Evolutionary conservation across 306 rosid species (phyloP), one percentile per base, ranked within the genome.

Genomic region (Pachyrhizus erosus): DNA sequence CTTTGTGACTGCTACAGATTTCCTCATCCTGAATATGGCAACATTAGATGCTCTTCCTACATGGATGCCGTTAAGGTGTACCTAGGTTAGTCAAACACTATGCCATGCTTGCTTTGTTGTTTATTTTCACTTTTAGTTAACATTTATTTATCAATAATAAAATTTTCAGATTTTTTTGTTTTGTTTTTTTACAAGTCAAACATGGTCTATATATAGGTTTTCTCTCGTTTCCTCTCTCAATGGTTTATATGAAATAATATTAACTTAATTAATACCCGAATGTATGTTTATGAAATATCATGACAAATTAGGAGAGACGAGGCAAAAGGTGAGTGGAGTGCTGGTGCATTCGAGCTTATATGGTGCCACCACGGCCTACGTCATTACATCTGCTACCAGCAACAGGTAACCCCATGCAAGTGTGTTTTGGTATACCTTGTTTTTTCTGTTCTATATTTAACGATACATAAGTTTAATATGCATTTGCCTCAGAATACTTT

Each of bases 341-440:
- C 14, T 84, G 46, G 81, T 68, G 13, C 5, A 45, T 80, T 18
- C 26, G 1, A 14, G 79, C 85, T 73, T 86, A 71, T 82, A 34
- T 79, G 97, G 95, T 11, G 0, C 21, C 27, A 52, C 82, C 18
- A 73, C 79, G 14, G 92, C 94, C 17, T 91, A 89, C 66, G 18
- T 86, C 58, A 80, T 93, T 73, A 92, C 97, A 3, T 40, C 94
- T 34, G 91, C 87, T 40, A 58, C 76, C 64, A 87, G 95, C 49
- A 34, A 79, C 54, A 87, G 87, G 97, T 92, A 37, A 34, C 7
- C 39, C 39, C 39, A 34, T 34, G 39, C 39, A 34, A 4, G 39
- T 34, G 39, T 34, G 4, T 34, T 34, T 34, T 34, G 39, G 39
- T 34, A 5, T 34, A 34, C 7, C 39, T 5, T 34, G 4, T 4